Evolutionary conservation across 2,329 filamentous ascomycete genomes (phyloP).

Genomic region (Botrytis fragariae): DNA sequence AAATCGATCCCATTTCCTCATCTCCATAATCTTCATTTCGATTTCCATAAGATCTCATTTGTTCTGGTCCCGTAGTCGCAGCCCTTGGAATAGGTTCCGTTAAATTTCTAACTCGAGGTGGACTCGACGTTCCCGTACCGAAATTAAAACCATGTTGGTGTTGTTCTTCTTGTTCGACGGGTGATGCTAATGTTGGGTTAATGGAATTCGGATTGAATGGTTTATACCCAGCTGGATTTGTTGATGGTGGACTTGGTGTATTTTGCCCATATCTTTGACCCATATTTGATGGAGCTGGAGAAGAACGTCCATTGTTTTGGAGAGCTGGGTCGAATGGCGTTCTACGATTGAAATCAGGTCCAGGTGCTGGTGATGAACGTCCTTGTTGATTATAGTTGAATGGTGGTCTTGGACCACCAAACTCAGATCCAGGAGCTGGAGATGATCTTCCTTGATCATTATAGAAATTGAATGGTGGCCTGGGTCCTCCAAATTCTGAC

Average conservation of each 20-base stretch:
- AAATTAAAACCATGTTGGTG: not conserved
- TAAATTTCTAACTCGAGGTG: not conserved
- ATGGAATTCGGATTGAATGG: not conserved
- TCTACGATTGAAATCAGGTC: not conserved
- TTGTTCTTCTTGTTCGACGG: not conserved
- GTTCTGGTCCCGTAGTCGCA: not conserved
- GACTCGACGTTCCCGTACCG: not conserved
- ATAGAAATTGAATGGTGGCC: not conserved
- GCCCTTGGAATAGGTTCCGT: slow-evolving; percentile 11
- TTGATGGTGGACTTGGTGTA: not conserved
- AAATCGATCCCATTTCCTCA: slow-evolving; percentile 3
- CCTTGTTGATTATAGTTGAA: slow-evolving; percentile 8
- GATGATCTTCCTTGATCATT: slow-evolving; percentile 3
- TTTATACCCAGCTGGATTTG: not conserved
- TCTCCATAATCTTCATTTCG: slow-evolving; percentile 8
- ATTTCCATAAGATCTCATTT: not conserved
- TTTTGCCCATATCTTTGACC: slow-evolving; percentile 1
- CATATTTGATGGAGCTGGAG: not conserved
- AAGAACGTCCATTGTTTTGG: not conserved
- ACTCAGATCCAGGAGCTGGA: not conserved
- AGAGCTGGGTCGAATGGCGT: slow-evolving; percentile 14
- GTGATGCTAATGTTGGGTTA: not conserved
- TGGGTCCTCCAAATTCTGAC: not conserved
- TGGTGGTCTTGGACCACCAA: not conserved
- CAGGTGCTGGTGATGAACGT: not conserved